Percentiles rank a stretch among this genome's conserved stretches.
These are phyloP conservation scores for Cladochytrium replicatum DNA, from an alignment of 192 early-diverging fungal species.

Conservation along the genomic window DNA sequence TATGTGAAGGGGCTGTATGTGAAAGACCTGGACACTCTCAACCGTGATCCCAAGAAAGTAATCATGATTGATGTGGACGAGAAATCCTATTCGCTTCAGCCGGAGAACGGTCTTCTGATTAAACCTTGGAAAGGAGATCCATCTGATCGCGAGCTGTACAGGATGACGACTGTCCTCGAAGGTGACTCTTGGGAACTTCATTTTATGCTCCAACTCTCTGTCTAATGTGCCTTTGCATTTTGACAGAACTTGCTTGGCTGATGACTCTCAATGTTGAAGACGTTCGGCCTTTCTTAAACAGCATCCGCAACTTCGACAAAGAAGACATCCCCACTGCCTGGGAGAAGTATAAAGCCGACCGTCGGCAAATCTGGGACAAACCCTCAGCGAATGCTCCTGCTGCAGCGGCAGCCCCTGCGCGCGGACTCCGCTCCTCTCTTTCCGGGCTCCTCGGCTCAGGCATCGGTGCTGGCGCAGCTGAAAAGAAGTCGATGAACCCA, in stretches of 20 bases:
- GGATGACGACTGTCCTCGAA: conserved; percentile 86
- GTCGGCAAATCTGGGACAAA: conserved; percentile 20
- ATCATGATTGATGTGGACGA: conserved; percentile 89
- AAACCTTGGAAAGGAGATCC: conserved; percentile 81
- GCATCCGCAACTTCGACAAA: conserved; percentile 13
- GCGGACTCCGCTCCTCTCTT: conserved; percentile 47
- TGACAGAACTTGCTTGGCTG: conserved; percentile 33
- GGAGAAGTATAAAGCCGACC: conserved; percentile 26
- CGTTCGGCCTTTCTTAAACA: conserved; percentile 34
- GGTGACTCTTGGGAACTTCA: conserved; percentile 35
- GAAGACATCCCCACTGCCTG: conserved; percentile 32
- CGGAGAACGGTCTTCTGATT: conserved; percentile 78
- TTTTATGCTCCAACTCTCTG: background rate
- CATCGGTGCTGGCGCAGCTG: conserved; percentile 21
- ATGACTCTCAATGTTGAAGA: conserved; percentile 28
- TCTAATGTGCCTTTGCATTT: conserved; percentile 3
- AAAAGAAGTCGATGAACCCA: conserved; percentile 47
- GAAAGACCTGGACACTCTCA: conserved; percentile 80
- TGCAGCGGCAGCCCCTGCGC: conserved; percentile 18
- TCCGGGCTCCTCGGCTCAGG: conserved; percentile 2
- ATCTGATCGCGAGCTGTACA: conserved; percentile 68
- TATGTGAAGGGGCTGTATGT: conserved; percentile 70
- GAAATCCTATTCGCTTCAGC: conserved; percentile 75
- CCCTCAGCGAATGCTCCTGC: background rate
- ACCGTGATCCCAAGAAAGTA: conserved; percentile 87